phyloP scores from a whole-genome alignment of 306 rosid genomes.

The Mimosa pudica region DNA sequence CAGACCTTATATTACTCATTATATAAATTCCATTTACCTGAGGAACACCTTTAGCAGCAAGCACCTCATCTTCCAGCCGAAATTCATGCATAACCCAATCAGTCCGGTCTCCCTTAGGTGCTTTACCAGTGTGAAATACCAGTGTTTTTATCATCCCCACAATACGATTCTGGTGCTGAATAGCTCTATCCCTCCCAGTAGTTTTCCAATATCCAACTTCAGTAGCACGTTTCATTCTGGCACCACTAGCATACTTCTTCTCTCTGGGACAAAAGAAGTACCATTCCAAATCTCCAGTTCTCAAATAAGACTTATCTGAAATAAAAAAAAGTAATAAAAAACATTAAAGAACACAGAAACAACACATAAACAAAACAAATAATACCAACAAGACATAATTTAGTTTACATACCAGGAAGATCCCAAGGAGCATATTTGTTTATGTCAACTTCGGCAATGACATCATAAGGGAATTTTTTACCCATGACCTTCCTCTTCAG shows the following conservation, averaged over 20 bases:
- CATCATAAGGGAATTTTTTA: conserved; percentile 35
- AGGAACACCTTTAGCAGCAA: conserved; percentile 33
- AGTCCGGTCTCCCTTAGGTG: conserved; percentile 65
- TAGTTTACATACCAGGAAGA: conserved; percentile 68
- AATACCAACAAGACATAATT: not conserved
- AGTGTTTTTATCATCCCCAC: conserved; percentile 77
- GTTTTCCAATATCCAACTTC: conserved; percentile 80
- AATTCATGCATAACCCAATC: conserved; percentile 93
- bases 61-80: conserved; percentile 55
- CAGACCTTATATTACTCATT: not conserved
- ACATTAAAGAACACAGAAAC: conserved; percentile 2
- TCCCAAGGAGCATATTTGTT: conserved; percentile 79
- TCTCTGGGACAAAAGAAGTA: conserved; percentile 72
- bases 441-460: conserved; percentile 67
- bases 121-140: conserved; percentile 60
- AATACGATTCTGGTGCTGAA: conserved; percentile 31
- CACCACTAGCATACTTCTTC: conserved; percentile 68
- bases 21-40: conserved; percentile 49
- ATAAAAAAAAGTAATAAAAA: not conserved
- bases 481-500: conserved; percentile 67
- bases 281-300: conserved; percentile 68
- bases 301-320: conserved; percentile 57
- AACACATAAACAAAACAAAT: not conserved
- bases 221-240: conserved; percentile 70
- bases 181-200: conserved; percentile 70